Percentiles rank a stretch among this genome's conserved stretches.
Conservation (phyloP, 352 stramenopile genomes). For the Pythium sukuiense region DNA sequence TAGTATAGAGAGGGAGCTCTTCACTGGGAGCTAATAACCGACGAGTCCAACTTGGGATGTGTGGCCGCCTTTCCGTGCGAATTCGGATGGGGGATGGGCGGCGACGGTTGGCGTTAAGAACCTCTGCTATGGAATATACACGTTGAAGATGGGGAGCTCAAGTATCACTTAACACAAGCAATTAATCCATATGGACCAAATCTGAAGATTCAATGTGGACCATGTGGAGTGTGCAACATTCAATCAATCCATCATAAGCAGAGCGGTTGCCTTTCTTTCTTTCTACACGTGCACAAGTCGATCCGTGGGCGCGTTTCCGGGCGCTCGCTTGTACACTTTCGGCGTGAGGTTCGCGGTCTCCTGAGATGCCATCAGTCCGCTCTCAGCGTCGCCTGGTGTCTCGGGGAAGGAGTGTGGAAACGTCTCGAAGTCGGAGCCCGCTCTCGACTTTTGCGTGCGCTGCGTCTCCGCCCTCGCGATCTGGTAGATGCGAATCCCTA, state of each 20-base stretch:
- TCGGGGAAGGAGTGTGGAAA: not conserved
- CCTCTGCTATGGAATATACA: constrained; percentile 3
- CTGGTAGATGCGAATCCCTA: constrained; percentile 56
- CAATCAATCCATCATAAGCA: not conserved
- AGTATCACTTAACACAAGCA: constrained; percentile 6
- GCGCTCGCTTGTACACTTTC: constrained; percentile 58
- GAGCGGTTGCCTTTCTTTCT: not conserved
- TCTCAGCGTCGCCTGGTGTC: not conserved
- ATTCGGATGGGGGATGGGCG: not conserved
- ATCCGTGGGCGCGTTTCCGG: constrained; percentile 41
- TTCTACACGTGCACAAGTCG: constrained; percentile 34
- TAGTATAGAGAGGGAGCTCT: too few species aligned
- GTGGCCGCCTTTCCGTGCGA: not conserved
- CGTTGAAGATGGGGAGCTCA: constrained; percentile 7
- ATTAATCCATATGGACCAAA: not conserved
- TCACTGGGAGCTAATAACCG: too few species aligned
- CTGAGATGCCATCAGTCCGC: constrained; percentile 4
- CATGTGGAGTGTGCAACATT: constrained; percentile 3
- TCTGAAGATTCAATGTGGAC: not conserved
- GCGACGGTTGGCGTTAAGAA: not conserved
- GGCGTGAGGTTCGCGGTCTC: constrained; percentile 18
- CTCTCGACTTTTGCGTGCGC: constrained; percentile 27
- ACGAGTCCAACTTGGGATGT: too few species aligned
- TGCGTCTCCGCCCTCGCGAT: constrained; percentile 48
- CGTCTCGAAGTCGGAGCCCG: constrained; percentile 12